These are phyloP conservation scores for Stephanodiscus triporus DNA, from an alignment of 108 stramenopile species.

Conservation along the genomic window DNA sequence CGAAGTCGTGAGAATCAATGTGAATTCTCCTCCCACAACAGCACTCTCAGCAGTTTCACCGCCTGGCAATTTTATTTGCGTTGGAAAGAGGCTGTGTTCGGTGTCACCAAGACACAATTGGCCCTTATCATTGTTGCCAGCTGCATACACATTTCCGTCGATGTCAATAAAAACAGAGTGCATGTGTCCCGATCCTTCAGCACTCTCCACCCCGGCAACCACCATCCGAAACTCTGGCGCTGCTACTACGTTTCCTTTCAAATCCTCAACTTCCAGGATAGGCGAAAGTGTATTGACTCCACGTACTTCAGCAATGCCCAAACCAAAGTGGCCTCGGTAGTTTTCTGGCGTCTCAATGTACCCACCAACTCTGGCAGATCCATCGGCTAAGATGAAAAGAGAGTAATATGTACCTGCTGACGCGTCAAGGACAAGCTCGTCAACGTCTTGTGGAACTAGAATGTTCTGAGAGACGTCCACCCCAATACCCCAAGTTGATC, in stretches of 20 bases:
- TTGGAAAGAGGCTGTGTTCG: constrained; percentile 28
- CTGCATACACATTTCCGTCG: constrained; percentile 40
- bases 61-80: constrained; percentile 23
- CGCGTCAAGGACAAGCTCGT: constrained; percentile 12
- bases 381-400: constrained; percentile 5
- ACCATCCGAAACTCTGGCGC: constrained; percentile 28
- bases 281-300: constrained; percentile 7
- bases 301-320: neutral
- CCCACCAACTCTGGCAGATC: neutral
- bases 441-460: neutral
- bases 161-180: constrained; percentile 43
- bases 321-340: constrained; percentile 9
- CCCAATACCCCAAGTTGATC: neutral
- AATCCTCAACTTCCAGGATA: constrained; percentile 33
- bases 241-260: constrained; percentile 7
- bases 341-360: constrained; percentile 2
- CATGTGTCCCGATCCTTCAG: constrained; percentile 16
- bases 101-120: constrained; percentile 45
- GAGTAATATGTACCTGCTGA: constrained; percentile 10
- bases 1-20: constrained; percentile 50
- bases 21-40: constrained; percentile 49
- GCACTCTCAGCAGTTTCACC: constrained; percentile 27
- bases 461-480: neutral
- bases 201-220: constrained; percentile 44
- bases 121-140: constrained; percentile 37